Percentiles rank a stretch among this genome's conserved stretches.
These are phyloP conservation scores for Hypoxylon sp. DNA, from an alignment of 2,329 filamentous ascomycete genomes.

Conservation along the genomic window DNA sequence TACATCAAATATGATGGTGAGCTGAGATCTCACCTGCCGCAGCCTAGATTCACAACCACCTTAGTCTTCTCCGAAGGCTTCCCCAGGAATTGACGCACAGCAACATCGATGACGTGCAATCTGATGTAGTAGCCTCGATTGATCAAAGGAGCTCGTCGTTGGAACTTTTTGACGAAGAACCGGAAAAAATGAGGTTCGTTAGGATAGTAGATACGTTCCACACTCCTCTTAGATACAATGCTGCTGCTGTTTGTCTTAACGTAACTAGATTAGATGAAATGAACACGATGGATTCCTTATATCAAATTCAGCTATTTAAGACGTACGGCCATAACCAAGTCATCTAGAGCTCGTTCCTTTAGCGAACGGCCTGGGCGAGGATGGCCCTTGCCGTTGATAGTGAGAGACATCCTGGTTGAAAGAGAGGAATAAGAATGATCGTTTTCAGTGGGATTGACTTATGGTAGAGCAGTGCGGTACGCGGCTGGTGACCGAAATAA, in stretches of 20 bases:
- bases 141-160: slow-evolving; percentile 87
- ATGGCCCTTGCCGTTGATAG: slow-evolving; percentile 23
- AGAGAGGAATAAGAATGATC: neutral
- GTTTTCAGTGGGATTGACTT: neutral
- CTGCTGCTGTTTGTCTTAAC: slow-evolving; percentile 87
- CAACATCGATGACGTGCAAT: slow-evolving; percentile 84
- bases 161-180: slow-evolving; percentile 88
- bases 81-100: slow-evolving; percentile 81
- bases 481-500: slow-evolving; percentile 7
- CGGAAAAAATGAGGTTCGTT: slow-evolving; percentile 86
- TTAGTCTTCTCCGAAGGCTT: slow-evolving; percentile 70
- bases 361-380: slow-evolving; percentile 42
- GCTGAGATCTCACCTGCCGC: slow-evolving; percentile 80
- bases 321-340: slow-evolving; percentile 68
- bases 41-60: slow-evolving; percentile 86
- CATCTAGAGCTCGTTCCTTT: slow-evolving; percentile 59
- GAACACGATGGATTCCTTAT: slow-evolving; percentile 4
- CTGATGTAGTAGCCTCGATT: slow-evolving; percentile 92
- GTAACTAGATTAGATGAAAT: slow-evolving; percentile 33
- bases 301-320: neutral
- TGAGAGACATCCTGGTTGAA: slow-evolving; percentile 37
- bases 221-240: slow-evolving; percentile 92
- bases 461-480: neutral
- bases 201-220: slow-evolving; percentile 88
- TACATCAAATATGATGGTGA: slow-evolving; percentile 19